Conservation (phyloP, 164 flowering plant species). For the Liquidambar formosana region DNA sequence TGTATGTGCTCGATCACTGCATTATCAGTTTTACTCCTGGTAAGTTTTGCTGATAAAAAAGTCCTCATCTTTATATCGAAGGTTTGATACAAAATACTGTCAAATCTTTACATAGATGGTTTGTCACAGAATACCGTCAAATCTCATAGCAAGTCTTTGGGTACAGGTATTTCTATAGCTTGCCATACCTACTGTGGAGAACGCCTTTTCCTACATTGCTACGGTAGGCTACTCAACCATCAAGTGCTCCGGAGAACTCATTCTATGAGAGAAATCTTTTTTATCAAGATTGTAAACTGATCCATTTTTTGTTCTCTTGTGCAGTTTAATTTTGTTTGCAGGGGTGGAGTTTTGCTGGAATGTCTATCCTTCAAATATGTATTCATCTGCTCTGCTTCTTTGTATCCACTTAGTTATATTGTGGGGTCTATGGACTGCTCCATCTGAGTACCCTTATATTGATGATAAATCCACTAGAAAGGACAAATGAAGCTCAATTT, state of each 20-base stretch:
- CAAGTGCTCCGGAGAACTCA: too few relatives aligned
- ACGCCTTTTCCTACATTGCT: slow-evolving; percentile 56
- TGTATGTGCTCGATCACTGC: slow-evolving; percentile 82
- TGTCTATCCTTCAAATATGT: slow-evolving; percentile 70
- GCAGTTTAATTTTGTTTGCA: slow-evolving; percentile 66
- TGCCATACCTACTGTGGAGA: slow-evolving; percentile 83
- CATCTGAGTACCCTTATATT: slow-evolving; percentile 58
- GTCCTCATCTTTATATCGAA: neutral
- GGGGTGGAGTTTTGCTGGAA: slow-evolving; percentile 93
- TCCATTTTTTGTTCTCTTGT: slow-evolving; percentile 4
- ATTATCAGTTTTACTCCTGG: slow-evolving; percentile 97
- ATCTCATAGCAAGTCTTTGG: neutral
- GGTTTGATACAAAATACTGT: too few relatives aligned
- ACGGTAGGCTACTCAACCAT: slow-evolving; percentile 41
- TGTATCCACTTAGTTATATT: slow-evolving; percentile 60
- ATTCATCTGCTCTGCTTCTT: slow-evolving; percentile 70
- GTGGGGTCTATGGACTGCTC: slow-evolving; percentile 73
- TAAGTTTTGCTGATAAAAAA: slow-evolving; percentile 24
- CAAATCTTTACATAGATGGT: neutral
- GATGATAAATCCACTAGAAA: slow-evolving; percentile 25
- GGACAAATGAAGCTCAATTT: slow-evolving; percentile 28
- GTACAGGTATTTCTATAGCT: slow-evolving; percentile 84
- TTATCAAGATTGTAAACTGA: neutral
- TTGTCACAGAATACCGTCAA: neutral
- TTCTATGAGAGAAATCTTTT: too few relatives aligned